Base-by-base conservation (phyloP, 768 basidiomycete species). In the Suillus paluster region DNA sequence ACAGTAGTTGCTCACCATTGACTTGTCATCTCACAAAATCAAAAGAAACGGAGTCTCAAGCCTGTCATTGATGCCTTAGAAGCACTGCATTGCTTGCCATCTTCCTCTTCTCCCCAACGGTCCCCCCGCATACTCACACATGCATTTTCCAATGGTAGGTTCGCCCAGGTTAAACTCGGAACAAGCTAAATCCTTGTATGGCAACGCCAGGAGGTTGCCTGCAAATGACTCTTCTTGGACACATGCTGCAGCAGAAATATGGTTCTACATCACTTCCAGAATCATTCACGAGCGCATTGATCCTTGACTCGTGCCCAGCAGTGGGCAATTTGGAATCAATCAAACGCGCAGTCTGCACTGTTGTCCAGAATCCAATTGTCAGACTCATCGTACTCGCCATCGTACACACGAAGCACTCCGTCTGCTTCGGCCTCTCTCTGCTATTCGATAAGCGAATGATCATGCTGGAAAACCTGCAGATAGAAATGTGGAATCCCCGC, bases 71-170 rank as follows among this genome's bases (percentile, higher is more conserved):
- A 73, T 46, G 69, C 64, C n/a, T 68, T 73, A 1, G 58, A 73
- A 10, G 25, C 21, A 9, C 66, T 75, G 3, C 66, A 66, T 19
- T 73, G 71, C 48, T 38, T 75, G 42, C 57, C 67, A 5, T 44
- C 63, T 1, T 25, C 10, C 7, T 25, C 48, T 12, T 27, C 25
- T 12, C 3, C 60, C 15, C n/a, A 17, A 21, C 53, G 57, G 1
- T 62, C 61, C 23, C 62, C 71, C 34, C 68, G 70, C 15, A 25
- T 73, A 19, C 71, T 75, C 11, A 45, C 71, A 6, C 72, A 73
- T 41, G 71, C 63, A 1, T 75, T 75, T 57, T 75, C 73, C 34
- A 73, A 75, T 41, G 72, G 73, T 75, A 59, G 21, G 41, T 19
- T 33, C 5, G 2, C 38, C 63, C 19, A 34, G 4, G 59, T 4